Base-by-base conservation (phyloP, 208 protist genomes). In the Blechomonas ayalai region DNA sequence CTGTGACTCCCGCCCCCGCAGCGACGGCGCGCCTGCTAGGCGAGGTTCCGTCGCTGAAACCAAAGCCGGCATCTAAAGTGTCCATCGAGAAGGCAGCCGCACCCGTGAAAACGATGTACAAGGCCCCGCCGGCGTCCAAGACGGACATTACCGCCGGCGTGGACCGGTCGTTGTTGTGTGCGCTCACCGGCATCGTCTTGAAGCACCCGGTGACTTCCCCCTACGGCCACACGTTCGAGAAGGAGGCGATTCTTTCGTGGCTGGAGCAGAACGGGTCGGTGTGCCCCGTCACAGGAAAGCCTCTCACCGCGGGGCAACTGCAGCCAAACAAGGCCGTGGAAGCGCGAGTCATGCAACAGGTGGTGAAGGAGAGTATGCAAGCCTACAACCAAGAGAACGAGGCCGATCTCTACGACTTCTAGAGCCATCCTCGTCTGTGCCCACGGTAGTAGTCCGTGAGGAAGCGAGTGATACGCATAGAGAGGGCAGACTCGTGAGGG, bases 341-440 rank as follows among this genome's bases (percentile, higher is more conserved):
- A 36, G 46, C 61, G 22, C 69, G 71, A 55, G 85, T 95, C 19
- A 88, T 92, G 67, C 64, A 79, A 58, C 64, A 84, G 70, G 67
- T 90, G 39, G 75, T 92, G 37, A 45, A 52, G 12, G 72, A 91
- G 65, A 83, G 60, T 37, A 92, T 92, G 81, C 52, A 51, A 1
- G 48, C 60, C 0, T 61, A 73, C 38, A 61, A 72, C 3, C 63
- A 83, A 43, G 67, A 67, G 10, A 66, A 79, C 13, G 78, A 88
- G 25, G 73, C 73, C 19, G 82, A 94, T 50, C 71, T 95, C 41
- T 95, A 95, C 64, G 80, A 91, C 46, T 95, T 95, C 66, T 95
- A 78, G 47, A 40, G 33, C 28, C 7, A 48, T 4, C 34, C 6
- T 25, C 9, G n/a, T n/a, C n/a, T n/a, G n/a, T n/a, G n/a, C n/a